phyloP scores from a whole-genome alignment of 345 rosid species.

The Excoecaria agallocha region DNA sequence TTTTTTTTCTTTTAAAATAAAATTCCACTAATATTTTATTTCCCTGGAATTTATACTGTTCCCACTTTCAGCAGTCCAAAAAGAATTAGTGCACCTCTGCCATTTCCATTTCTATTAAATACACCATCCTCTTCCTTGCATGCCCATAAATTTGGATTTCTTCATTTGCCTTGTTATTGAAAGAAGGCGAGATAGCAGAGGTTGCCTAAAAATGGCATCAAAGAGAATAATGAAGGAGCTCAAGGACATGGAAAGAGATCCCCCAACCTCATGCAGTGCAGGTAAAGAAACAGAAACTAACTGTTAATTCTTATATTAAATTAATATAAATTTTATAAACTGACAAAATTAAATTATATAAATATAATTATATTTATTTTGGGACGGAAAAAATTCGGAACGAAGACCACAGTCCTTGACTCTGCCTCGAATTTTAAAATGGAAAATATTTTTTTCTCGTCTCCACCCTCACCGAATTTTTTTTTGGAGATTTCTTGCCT shows the following conservation, averaged over 20 bases:
- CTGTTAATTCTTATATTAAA: too few relatives aligned
- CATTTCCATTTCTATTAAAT: slow-evolving; percentile 27
- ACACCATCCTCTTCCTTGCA: slow-evolving; percentile 14
- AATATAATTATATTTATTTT: too few relatives aligned
- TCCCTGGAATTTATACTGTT: slow-evolving; percentile 42
- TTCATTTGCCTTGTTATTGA: neutral
- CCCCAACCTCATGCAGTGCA: slow-evolving; percentile 73
- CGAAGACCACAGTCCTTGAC: too few relatives aligned
- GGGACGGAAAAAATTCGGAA: too few relatives aligned
- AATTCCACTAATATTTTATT: too few relatives aligned
- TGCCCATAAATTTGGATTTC: slow-evolving; percentile 8
- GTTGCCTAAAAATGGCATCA: slow-evolving; percentile 41
- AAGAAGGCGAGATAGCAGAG: neutral
- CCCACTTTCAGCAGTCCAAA: slow-evolving; percentile 36
- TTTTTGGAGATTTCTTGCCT: too few relatives aligned
- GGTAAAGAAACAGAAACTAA: slow-evolving; percentile 29
- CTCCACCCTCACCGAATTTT: too few relatives aligned
- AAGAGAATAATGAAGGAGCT: slow-evolving; percentile 64
- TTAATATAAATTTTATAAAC: too few relatives aligned
- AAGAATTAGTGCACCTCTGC: slow-evolving; percentile 22
- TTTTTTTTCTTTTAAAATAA: too few relatives aligned
- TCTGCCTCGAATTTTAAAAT: too few relatives aligned
- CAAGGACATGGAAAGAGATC: slow-evolving; percentile 67
- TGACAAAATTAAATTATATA: too few relatives aligned
- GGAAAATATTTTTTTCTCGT: too few relatives aligned